These are phyloP conservation scores for Ogataea nakhonphanomensis DNA, from an alignment of 805 yeast genomes.

Conservation along the genomic window DNA sequence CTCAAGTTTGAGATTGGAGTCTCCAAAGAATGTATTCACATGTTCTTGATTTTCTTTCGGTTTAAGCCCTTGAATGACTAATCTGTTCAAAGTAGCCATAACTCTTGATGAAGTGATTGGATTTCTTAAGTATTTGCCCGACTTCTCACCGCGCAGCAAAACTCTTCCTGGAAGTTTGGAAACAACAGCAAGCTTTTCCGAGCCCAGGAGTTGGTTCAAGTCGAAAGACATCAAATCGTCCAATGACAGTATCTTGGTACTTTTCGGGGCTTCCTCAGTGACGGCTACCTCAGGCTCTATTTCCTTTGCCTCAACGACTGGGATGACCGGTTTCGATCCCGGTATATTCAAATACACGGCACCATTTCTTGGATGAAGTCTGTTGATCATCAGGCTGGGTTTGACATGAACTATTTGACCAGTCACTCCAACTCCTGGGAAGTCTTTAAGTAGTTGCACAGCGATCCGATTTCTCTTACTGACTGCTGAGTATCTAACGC, in stretches of 20 bases:
- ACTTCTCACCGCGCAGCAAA: slow-evolving; percentile 25
- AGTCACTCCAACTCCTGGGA: slow-evolving; percentile 56
- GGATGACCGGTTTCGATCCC: slow-evolving; percentile 33
- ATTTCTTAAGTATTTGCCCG: slow-evolving; percentile 15
- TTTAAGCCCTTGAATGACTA: slow-evolving; percentile 10
- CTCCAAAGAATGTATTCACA: slow-evolving; percentile 22
- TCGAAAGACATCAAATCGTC: slow-evolving; percentile 29
- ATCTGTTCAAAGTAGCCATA: slow-evolving; percentile 10
- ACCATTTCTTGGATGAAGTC: slow-evolving; percentile 63
- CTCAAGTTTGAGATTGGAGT: slow-evolving; percentile 16
- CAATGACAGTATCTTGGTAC: slow-evolving; percentile 18
- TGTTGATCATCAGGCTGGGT: slow-evolving; percentile 81
- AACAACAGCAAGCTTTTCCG: slow-evolving; percentile 21
- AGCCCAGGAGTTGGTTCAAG: slow-evolving; percentile 19
- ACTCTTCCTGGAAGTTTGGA: slow-evolving; percentile 28
- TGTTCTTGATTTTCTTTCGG: slow-evolving; percentile 14
- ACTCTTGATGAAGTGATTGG: slow-evolving; percentile 15
- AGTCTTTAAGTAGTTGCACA: slow-evolving; percentile 73
- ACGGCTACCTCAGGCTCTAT: background rate
- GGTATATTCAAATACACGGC: slow-evolving; percentile 59
- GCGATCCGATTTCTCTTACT: slow-evolving; percentile 54
- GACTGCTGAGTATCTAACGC: slow-evolving; percentile 43
- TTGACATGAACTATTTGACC: slow-evolving; percentile 76
- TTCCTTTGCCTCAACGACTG: slow-evolving; percentile 25
- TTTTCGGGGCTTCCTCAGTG: slow-evolving; percentile 9